Evolutionary conservation across 2,329 filamentous ascomycete species (phyloP), one percentile per base, ranked within the genome.

Genomic region (Aspergillus ibericus): DNA sequence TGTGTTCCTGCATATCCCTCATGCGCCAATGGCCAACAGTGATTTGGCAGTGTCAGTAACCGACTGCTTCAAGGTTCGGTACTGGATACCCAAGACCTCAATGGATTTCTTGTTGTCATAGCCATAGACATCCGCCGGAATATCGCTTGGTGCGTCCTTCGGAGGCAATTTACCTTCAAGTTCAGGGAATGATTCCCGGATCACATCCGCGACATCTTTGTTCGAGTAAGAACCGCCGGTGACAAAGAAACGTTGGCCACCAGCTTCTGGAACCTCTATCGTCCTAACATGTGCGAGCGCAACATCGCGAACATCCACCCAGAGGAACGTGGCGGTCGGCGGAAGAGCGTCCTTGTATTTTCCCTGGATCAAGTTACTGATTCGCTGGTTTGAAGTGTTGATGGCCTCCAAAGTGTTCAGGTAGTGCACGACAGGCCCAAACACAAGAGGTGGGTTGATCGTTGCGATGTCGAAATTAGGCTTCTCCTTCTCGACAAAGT

Each of bases 311-410:
- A 81, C 80, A 73, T 80, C 69, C 2, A 88, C 83, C 77, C 84
- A 89, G 1, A 86, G 77, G 67, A 78, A 86, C 0, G 82, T 81
- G 0, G 81, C 82, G 0, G 85, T 88, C 0, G 85, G 79, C 0
- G 83, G 79, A 9, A 89, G 80, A 25, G 80, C 78, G 1, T 83
- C 76, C 63, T 84, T 86, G 70, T 78, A 82, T 59, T 84, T 82
- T 16, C 89, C 89, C 6, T 80, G 82, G n/a, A 88, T 80, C 53
- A 90, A 75, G 60, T 88, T 81, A 8, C 84, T 78, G 55, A 91
- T 82, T 18, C 87, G 83, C 64, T 86, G 82, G 71, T 92, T 92
- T 13, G 88, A 90, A 1, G 88, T 90, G 76, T 92, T 93, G 61
- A 92, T 77, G 1, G 77, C 77, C n/a, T 85, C 82, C 0, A 90